Conservation (phyloP, 2,329 filamentous ascomycete genomes). For the Xylariales sp. region DNA sequence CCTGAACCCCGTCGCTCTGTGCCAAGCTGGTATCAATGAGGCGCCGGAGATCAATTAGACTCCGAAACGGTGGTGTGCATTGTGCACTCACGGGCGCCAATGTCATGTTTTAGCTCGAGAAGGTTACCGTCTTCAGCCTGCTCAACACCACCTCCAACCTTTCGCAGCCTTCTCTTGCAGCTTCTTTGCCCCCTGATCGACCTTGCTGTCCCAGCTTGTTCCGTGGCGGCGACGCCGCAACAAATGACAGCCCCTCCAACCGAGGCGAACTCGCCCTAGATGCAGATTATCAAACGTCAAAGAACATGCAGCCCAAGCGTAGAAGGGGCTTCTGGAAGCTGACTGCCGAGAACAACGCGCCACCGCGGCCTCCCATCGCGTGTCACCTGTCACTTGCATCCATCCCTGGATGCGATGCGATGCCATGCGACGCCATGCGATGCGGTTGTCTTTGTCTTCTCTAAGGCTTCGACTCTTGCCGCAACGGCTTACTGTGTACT, state of each 20-base stretch:
- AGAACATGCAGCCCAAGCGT: not conserved
- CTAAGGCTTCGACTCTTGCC: too few relatives aligned
- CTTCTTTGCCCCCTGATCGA: not conserved
- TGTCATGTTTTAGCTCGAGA: not conserved
- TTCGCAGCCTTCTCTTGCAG: too few relatives aligned
- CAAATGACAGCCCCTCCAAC: not conserved
- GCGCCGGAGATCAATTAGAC: not conserved
- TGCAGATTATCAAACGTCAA: not conserved
- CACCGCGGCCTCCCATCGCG: too few relatives aligned
- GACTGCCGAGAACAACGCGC: not conserved
- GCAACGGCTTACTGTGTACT: not conserved
- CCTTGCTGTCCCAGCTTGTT: not conserved
- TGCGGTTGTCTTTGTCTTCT: not conserved
- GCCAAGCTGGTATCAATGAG: not conserved
- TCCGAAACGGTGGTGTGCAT: not conserved
- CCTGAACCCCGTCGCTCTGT: too few relatives aligned
- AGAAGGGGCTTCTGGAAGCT: not conserved
- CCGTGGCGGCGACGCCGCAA: not conserved
- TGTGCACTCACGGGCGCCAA: not conserved
- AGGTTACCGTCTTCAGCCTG: not conserved
- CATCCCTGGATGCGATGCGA: not conserved
- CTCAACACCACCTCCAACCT: not conserved
- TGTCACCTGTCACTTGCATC: not conserved
- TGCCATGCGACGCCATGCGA: not conserved
- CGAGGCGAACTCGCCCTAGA: not conserved